Conservation (phyloP, 2,329 filamentous ascomycete species). For the Zopfia rhizophila region DNA sequence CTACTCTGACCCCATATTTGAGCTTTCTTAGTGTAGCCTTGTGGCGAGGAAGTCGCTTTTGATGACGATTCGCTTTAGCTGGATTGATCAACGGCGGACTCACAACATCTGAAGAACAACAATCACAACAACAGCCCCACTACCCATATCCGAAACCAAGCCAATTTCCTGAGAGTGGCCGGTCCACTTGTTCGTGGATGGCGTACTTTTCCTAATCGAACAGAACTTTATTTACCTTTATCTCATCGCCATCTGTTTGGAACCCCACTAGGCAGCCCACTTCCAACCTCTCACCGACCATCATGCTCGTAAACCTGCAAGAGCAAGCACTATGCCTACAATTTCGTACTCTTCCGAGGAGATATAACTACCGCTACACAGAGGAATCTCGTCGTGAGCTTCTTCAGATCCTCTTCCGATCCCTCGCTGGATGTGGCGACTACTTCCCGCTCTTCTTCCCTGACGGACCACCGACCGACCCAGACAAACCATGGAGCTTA, state of each 20-base stretch:
- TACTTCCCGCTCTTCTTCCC: constrained; percentile 86
- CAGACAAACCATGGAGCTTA: constrained; percentile 75
- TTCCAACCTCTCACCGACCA: constrained; percentile 24
- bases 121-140: no score
- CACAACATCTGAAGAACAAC: no score
- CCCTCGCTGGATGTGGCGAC: constrained; percentile 78
- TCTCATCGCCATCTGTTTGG: not conserved
- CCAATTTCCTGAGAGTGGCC: constrained; percentile 21
- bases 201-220: not conserved
- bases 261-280: constrained; percentile 26
- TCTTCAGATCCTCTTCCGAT: constrained; percentile 84
- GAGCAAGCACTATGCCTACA: constrained; percentile 87
- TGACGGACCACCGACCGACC: constrained; percentile 68
- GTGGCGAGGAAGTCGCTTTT: no score
- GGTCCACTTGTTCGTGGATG: constrained; percentile 22
- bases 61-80: no score
- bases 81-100: no score
- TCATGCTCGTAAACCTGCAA: constrained; percentile 61
- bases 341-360: constrained; percentile 79
- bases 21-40: no score
- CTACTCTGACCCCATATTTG: no score
- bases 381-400: constrained; percentile 77
- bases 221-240: not conserved
- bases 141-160: no score
- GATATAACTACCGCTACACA: constrained; percentile 79